These are phyloP conservation scores for Fusarium napiforme DNA, from an alignment of 2,329 filamentous ascomycete species.

Conservation along the genomic window DNA sequence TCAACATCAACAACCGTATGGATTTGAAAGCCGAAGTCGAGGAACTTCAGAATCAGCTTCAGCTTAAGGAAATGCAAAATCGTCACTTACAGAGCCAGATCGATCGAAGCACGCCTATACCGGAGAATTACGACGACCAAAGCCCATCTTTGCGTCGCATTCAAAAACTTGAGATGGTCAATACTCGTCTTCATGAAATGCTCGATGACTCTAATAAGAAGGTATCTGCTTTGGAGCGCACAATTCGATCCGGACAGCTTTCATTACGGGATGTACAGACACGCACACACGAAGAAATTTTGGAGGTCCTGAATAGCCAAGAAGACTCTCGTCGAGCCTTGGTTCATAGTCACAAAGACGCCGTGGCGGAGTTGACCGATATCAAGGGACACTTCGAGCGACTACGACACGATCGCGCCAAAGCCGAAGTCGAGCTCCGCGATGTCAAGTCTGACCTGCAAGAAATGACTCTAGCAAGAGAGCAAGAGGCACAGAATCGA, in stretches of 20 bases:
- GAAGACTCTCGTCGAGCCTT: constrained; percentile 87
- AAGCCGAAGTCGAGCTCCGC: constrained; percentile 85
- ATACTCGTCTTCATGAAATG: constrained; percentile 91
- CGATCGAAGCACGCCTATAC: constrained; percentile 72
- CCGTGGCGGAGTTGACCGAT: constrained; percentile 85
- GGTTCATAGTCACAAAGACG: constrained; percentile 85
- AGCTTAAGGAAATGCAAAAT: constrained; percentile 95
- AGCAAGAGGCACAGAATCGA: constrained; percentile 89
- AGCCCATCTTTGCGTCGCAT: constrained; percentile 83
- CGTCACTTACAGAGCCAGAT: constrained; percentile 90
- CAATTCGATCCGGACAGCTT: constrained; percentile 85
- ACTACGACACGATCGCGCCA: constrained; percentile 82
- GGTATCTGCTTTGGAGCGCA: constrained; percentile 88
- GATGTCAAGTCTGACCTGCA: constrained; percentile 85
- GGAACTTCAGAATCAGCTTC: constrained; percentile 91
- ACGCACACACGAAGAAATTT: constrained; percentile 92
- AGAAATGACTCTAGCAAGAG: constrained; percentile 80
- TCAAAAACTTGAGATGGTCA: constrained; percentile 91
- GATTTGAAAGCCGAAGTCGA: constrained; percentile 92
- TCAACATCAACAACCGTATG: constrained; percentile 87
- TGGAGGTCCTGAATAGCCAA: constrained; percentile 91
- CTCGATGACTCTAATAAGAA: constrained; percentile 95
- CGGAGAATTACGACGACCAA: constrained; percentile 77
- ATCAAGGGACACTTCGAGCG: constrained; percentile 89
- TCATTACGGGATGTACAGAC: constrained; percentile 92